Percentiles rank a stretch among this genome's conserved stretches.
Conservation (phyloP, 345 rosid genomes). For the Eutrema yunnanense region DNA sequence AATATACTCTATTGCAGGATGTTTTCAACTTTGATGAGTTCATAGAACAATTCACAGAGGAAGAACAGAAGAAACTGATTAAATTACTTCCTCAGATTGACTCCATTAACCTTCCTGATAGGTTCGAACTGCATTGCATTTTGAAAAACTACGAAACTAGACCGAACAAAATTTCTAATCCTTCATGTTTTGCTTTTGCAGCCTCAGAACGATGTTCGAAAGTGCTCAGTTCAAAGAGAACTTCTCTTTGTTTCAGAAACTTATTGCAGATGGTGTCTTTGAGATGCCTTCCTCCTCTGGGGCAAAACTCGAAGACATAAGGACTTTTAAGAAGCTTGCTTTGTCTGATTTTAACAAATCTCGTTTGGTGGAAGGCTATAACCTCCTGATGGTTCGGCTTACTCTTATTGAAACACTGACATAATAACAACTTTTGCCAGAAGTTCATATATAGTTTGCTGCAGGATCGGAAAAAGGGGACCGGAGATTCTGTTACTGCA, state of each 20-base stretch:
- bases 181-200: slow-evolving; percentile 37
- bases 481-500: slow-evolving; percentile 35
- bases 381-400: slow-evolving; percentile 51
- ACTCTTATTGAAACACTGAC: neutral
- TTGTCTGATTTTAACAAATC: slow-evolving; percentile 48
- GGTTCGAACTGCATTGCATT: slow-evolving; percentile 30
- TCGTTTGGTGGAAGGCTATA: slow-evolving; percentile 62
- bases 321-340: slow-evolving; percentile 54
- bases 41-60: slow-evolving; percentile 51
- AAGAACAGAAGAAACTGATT: slow-evolving; percentile 76
- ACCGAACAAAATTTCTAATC: neutral
- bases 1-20: slow-evolving; percentile 39
- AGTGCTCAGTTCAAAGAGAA: slow-evolving; percentile 85
- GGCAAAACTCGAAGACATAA: slow-evolving; percentile 47
- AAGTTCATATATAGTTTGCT: slow-evolving; percentile 23
- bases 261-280: slow-evolving; percentile 80
- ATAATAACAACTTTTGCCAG: neutral
- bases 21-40: slow-evolving; percentile 79
- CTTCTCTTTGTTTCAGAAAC: slow-evolving; percentile 55
- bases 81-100: slow-evolving; percentile 68
- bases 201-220: slow-evolving; percentile 71
- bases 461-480: slow-evolving; percentile 43
- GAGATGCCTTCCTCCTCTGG: slow-evolving; percentile 47
- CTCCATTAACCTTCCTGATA: slow-evolving; percentile 48
- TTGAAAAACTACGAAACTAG: neutral